Percentiles rank a stretch among this genome's conserved stretches.
phyloP scores from a whole-genome alignment of 179 eudicot genomes.

The Beta corolliflora region DNA sequence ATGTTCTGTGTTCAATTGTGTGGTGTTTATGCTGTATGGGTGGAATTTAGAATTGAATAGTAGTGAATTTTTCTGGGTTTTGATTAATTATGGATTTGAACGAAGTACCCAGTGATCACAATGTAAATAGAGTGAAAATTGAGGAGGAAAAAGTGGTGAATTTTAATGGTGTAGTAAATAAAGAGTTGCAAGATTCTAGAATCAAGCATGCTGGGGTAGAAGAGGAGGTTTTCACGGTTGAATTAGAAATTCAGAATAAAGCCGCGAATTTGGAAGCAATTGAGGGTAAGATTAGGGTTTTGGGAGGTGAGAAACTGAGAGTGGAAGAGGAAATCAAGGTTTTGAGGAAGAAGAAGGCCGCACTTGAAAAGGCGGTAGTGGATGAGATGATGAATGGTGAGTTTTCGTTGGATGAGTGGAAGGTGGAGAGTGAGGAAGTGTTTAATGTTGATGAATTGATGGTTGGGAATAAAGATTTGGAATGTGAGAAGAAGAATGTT shows the following conservation, averaged over 20 bases:
- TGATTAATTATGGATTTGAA: slow-evolving; percentile 36
- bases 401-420: not conserved
- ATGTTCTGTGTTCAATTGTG: not conserved
- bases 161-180: slow-evolving; percentile 1
- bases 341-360: slow-evolving; percentile 42
- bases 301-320: slow-evolving; percentile 32
- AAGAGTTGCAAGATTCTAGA: not conserved
- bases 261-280: slow-evolving; percentile 34
- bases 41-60: not conserved
- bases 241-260: slow-evolving; percentile 27
- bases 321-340: slow-evolving; percentile 40
- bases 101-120: slow-evolving; percentile 30
- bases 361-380: slow-evolving; percentile 25
- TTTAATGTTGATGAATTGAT: slow-evolving; percentile 43
- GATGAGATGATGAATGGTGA: not conserved
- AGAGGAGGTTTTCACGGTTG: slow-evolving; percentile 22
- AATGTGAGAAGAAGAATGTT: slow-evolving; percentile 48
- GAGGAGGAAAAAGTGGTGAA: slow-evolving; percentile 5
- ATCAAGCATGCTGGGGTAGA: slow-evolving; percentile 18
- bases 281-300: slow-evolving; percentile 31
- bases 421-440: slow-evolving; percentile 29
- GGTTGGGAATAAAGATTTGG: slow-evolving; percentile 60
- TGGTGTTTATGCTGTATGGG: not conserved
- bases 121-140: slow-evolving; percentile 12
- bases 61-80: not conserved